These are phyloP conservation scores for Colletotrichum acutatum DNA, from an alignment of 2,329 filamentous ascomycete species.

Conservation along the genomic window DNA sequence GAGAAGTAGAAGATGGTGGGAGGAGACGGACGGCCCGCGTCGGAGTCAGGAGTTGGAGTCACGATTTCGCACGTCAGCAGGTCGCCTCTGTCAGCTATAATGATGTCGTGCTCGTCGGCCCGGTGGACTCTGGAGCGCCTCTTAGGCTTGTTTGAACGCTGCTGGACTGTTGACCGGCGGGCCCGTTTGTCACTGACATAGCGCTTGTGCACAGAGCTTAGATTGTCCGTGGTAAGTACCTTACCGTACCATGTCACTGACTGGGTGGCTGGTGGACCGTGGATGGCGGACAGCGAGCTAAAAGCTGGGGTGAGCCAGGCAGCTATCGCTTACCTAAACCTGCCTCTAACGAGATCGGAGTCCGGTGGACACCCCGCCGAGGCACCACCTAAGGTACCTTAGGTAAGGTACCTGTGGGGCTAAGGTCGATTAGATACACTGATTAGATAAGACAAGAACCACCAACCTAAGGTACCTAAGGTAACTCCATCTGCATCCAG, in stretches of 20 bases:
- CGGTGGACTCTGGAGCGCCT: background rate
- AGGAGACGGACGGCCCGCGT: slow-evolving; percentile 10
- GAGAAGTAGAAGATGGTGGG: slow-evolving; percentile 8
- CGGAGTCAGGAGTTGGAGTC: slow-evolving; percentile 8
- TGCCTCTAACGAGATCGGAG: slow-evolving; percentile 20
- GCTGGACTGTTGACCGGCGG: background rate
- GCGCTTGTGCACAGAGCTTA: background rate
- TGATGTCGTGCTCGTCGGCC: slow-evolving; percentile 31
- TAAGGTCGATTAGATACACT: background rate
- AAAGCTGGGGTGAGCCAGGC: background rate
- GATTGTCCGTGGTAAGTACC: background rate
- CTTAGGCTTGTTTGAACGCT: slow-evolving; percentile 11
- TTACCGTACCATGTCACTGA: background rate
- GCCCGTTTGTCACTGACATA: background rate
- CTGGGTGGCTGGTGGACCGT: background rate
- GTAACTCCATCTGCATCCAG: too few species aligned
- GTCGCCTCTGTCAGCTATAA: slow-evolving; percentile 5
- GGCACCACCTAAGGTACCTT: background rate
- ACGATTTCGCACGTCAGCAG: slow-evolving; percentile 36
- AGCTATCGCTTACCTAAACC: background rate
- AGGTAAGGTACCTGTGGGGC: too few species aligned
- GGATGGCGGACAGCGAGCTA: background rate
- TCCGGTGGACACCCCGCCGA: background rate
- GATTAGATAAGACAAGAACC: background rate
- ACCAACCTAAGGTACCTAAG: too few species aligned